Base-by-base conservation (phyloP, 148 eudicot genomes). In the Suaeda aralocaspica region DNA sequence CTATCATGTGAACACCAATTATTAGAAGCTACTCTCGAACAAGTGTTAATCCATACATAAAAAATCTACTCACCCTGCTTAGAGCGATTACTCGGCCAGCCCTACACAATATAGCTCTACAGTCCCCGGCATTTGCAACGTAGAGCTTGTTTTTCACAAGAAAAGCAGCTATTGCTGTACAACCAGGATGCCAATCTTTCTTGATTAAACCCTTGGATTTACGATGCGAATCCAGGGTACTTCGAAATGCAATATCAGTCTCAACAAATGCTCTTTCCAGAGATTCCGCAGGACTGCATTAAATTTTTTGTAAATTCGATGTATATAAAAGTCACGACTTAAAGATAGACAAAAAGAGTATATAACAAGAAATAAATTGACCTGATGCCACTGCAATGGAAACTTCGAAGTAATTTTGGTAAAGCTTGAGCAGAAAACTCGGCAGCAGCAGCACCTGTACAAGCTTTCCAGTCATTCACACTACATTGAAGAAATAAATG, bases 41-140 rank as follows among this genome's bases (percentile, higher is more conserved):
- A 28, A 9, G 29, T 2, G 25, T 36, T 25, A 52, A 30, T 53
- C 10, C 31, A 67, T 31, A 57, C 9, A 57, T 42, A 34, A n/a
- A 16, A 59, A 36, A 33, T 29, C 36, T 64, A 70, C 90, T 83
- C 81, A 94, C 99, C 91, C 82, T 83, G 75, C 96, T 94, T 64
- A 94, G 79, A 60, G 92, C 85, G 77, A 82, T 77, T 63, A 90
- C 81, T 64, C 69, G 56, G 21, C 92, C 86, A 67, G 77, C 66
- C 73, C 96, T 88, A 77, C 97, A 94, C 69, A 94, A 59, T 62
- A 94, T 86, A 45, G 96, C 87, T 73, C 99, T 82, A 76, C 97
- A 91, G 78, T 94, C 99, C 60, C 99, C 99, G 65, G 88, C 96
- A 86, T 91, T 94, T 68, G 97, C 99, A 67, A 94, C 80, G 72